These are phyloP conservation scores for Tripterygium wilfordii DNA, from an alignment of 177 flowering plant species.

Conservation along the genomic window DNA sequence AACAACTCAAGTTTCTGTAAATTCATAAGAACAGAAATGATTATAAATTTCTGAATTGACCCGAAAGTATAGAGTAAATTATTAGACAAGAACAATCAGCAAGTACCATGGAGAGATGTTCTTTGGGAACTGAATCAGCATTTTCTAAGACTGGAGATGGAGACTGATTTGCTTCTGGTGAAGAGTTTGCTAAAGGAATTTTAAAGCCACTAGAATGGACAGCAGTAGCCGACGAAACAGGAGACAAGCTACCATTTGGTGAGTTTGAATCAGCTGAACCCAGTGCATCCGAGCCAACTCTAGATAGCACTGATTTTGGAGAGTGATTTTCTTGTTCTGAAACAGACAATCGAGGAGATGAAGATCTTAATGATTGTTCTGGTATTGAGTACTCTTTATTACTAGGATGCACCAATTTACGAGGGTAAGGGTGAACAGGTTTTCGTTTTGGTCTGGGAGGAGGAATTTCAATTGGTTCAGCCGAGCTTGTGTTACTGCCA, in stretches of 20 bases:
- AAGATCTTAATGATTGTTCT: slow-evolving; percentile 27
- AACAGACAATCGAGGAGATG: slow-evolving; percentile 26
- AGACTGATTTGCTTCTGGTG: slow-evolving; percentile 20
- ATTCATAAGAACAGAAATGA: slow-evolving; percentile 1
- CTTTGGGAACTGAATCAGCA: slow-evolving; percentile 16
- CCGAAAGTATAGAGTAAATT: too few species aligned
- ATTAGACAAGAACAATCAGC: too few species aligned
- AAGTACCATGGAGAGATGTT: slow-evolving; percentile 38
- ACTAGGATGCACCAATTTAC: slow-evolving; percentile 37
- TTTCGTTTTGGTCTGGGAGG: slow-evolving; percentile 92
- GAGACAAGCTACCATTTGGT: slow-evolving; percentile 33
- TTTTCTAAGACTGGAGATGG: slow-evolving; percentile 14
- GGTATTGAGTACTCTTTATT: slow-evolving; percentile 18
- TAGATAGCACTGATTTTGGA: slow-evolving; percentile 62
- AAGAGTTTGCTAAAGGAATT: slow-evolving; percentile 13
- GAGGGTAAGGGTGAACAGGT: slow-evolving; percentile 86
- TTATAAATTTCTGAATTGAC: background rate
- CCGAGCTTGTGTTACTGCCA: slow-evolving; percentile 22
- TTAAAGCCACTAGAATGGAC: slow-evolving; percentile 8
- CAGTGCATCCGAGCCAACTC: slow-evolving; percentile 36
- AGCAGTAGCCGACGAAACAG: slow-evolving; percentile 40
- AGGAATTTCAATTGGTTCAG: slow-evolving; percentile 71
- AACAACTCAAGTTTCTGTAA: slow-evolving; percentile 29
- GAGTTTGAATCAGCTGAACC: slow-evolving; percentile 32
- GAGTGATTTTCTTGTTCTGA: slow-evolving; percentile 50